Percentiles rank a stretch among this genome's conserved stretches.
phyloP scores from a whole-genome alignment of 2,329 filamentous ascomycete species.

The Coccinonectria pachysandricola region DNA sequence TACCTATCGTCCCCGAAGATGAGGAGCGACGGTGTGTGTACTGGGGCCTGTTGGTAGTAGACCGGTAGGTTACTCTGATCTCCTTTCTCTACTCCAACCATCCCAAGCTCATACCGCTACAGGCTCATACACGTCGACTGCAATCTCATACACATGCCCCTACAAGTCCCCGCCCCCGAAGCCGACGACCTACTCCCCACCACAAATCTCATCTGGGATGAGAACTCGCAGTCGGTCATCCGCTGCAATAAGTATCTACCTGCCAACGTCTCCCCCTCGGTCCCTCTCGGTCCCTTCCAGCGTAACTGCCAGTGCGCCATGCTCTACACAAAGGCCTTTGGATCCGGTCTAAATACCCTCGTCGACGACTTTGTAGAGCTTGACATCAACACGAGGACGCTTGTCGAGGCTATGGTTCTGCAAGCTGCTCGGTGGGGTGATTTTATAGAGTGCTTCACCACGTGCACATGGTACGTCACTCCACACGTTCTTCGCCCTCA shows the following conservation, averaged over 20 bases:
- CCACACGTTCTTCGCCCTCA: neutral
- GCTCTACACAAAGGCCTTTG: slow-evolving; percentile 22
- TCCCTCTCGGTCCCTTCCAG: slow-evolving; percentile 25
- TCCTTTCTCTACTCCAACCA: neutral
- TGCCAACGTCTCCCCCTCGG: slow-evolving; percentile 16
- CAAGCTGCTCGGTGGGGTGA: slow-evolving; percentile 25
- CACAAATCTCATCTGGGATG: slow-evolving; percentile 24
- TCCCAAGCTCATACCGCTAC: neutral
- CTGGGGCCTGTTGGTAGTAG: slow-evolving; percentile 34
- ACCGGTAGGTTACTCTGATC: slow-evolving; percentile 24
- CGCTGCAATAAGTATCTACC: slow-evolving; percentile 19
- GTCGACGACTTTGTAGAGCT: slow-evolving; percentile 22
- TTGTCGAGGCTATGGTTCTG: slow-evolving; percentile 25
- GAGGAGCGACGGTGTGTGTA: slow-evolving; percentile 32
- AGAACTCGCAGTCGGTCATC: slow-evolving; percentile 12
- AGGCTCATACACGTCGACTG: slow-evolving; percentile 24
- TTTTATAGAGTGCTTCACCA: slow-evolving; percentile 25
- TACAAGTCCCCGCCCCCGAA: slow-evolving; percentile 26
- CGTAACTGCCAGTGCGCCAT: slow-evolving; percentile 26
- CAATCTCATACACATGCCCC: slow-evolving; percentile 21
- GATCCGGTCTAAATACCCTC: slow-evolving; percentile 13
- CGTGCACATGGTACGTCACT: slow-evolving; percentile 22
- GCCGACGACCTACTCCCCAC: slow-evolving; percentile 26
- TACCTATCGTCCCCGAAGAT: slow-evolving; percentile 21
- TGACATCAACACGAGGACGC: slow-evolving; percentile 20